Base-by-base conservation (phyloP, 2,329 filamentous ascomycete species). In the Trichoderma breve region DNA sequence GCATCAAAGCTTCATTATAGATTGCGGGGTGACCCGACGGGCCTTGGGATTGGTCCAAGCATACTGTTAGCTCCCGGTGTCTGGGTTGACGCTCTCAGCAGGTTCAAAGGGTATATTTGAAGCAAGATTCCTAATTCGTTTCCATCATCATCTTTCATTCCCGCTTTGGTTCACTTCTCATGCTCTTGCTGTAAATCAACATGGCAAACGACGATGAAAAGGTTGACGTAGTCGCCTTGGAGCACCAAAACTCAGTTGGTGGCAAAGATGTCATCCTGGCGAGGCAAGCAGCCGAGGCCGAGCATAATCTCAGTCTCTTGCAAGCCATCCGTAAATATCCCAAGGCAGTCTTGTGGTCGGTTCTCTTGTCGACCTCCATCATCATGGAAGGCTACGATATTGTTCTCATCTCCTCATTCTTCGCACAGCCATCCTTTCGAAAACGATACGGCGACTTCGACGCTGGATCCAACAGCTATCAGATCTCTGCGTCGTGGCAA, bases 401-500 rank as follows among this genome's bases (percentile, higher is more conserved):
- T 3, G 78, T 77, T 21, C 73, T 82, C 0, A 77, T 83, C 15
- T 75, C 74, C 70, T 82, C 79, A 71, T 81, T 83, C 70, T 83
- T 80, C 65, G 81, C 78, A 6, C 81, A 80, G 61, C 82, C 78
- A 24, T 26, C 43, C 34, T 58, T 71, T 11, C 12, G 26, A 3
- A 18, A 57, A 11, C n/a, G 36, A 7, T 71, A 36, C 30, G 68
- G 68, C 11, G 47, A 53, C 5, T 53, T 53, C 3, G 47, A 53
- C 21, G 21, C 47, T 53, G n/a, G 47, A 7, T 53, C 47, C n/a
- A 53, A 53, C 21, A 28, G 8, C 0, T n/a, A 53, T 2, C 69
- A 73, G 0, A 78, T 89, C 26, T 79, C 83, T 0, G 82, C 84
- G 0, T 74, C 82, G 0, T 89, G 87, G 87, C 85, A 88, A 74